Percentiles rank a stretch among this genome's conserved stretches.
Conservation (phyloP, 805 yeast genomes). For the Blastobotrys mokoenaii region DNA sequence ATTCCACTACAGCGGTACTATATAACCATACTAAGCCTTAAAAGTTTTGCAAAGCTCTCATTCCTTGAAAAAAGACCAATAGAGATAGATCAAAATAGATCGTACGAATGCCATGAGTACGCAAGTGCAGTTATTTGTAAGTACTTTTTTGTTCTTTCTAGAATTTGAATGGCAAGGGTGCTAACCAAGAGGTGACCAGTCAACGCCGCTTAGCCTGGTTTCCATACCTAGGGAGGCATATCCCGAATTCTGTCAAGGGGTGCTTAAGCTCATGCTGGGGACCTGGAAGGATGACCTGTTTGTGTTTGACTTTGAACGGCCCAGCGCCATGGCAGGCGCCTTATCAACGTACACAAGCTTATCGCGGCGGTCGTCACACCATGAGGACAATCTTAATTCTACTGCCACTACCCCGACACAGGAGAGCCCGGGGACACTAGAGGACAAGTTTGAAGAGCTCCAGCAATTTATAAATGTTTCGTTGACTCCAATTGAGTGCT, state of each 20-base stretch:
- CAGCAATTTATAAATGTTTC: conserved; percentile 53
- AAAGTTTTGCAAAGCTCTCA: no score
- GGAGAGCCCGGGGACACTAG: conserved; percentile 7
- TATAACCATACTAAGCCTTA: no score
- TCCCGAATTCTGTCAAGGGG: conserved; percentile 46
- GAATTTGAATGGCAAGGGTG: background rate
- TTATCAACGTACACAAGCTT: conserved; percentile 15
- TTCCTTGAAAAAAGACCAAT: background rate
- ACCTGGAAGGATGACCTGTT: conserved; percentile 26
- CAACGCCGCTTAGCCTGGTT: conserved; percentile 36
- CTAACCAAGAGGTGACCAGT: conserved; percentile 4
- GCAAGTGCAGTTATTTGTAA: conserved; percentile 39
- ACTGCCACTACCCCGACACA: conserved; percentile 3
- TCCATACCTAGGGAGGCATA: conserved; percentile 45
- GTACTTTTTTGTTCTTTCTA: no score
- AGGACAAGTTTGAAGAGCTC: conserved; percentile 12
- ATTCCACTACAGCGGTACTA: no score
- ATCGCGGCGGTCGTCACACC: background rate
- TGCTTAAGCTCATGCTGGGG: conserved; percentile 34
- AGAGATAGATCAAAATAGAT: background rate
- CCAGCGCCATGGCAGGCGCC: conserved; percentile 16
- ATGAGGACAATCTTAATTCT: conserved; percentile 9
- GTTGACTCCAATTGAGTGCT: conserved; percentile 54
- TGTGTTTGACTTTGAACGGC: conserved; percentile 23
- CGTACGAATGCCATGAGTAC: conserved; percentile 33